Evolutionary conservation across 768 basidiomycete species (phyloP).

Genomic region (Hypholoma sublateritium): DNA sequence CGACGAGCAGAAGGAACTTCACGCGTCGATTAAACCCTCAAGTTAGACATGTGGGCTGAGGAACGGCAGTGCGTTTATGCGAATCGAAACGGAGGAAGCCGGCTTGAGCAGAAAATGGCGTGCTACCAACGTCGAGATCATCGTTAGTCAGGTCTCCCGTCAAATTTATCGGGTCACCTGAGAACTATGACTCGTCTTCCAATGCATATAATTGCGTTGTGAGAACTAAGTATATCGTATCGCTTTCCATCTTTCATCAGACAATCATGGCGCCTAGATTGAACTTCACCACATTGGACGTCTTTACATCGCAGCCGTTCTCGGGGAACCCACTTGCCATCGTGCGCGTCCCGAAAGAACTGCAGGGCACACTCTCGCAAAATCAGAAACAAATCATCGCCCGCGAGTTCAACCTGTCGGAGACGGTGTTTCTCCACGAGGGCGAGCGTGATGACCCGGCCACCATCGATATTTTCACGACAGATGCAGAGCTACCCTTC

Average conservation of each 20-base stretch:
- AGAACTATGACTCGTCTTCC: not conserved
- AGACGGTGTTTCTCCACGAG: slow-evolving; percentile 46
- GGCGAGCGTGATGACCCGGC: slow-evolving; percentile 19
- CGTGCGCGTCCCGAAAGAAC: slow-evolving; percentile 32
- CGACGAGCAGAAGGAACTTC: slow-evolving; percentile 50
- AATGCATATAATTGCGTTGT: not conserved
- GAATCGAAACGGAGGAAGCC: no score
- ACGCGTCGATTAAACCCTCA: not conserved
- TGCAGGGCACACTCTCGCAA: slow-evolving; percentile 26
- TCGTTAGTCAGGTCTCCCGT: no score
- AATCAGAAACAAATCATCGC: slow-evolving; percentile 42
- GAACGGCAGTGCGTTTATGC: no score
- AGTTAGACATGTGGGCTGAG: no score
- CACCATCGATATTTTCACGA: slow-evolving; percentile 42
- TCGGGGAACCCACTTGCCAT: slow-evolving; percentile 46
- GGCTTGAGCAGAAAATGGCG: no score
- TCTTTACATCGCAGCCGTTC: slow-evolving; percentile 41
- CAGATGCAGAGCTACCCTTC: slow-evolving; percentile 39
- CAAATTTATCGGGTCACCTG: no score
- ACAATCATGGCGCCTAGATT: slow-evolving; percentile 13
- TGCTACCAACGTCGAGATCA: no score
- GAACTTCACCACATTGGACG: slow-evolving; percentile 34
- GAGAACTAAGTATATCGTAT: not conserved
- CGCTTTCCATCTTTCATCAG: not conserved
- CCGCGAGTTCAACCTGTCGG: slow-evolving; percentile 49